Base-by-base conservation (phyloP, 768 basidiomycete species). In the Crepidotus variabilis region DNA sequence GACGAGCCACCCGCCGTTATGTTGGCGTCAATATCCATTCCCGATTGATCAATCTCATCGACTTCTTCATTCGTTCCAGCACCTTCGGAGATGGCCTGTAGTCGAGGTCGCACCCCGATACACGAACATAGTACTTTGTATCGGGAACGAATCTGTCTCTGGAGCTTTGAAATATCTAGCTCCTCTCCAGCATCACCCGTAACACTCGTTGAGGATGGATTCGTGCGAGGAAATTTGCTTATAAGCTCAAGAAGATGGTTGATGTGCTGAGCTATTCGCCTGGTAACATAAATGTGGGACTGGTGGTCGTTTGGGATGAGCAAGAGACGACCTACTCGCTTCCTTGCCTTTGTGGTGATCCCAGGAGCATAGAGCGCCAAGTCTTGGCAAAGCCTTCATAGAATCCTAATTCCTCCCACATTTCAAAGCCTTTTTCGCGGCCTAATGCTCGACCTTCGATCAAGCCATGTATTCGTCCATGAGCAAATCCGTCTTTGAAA, bases 371-470 rank as follows among this genome's bases (percentile, higher is more conserved):
- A 13, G 55, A 49, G 6, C 35, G 47, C 91, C 92, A 97, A 54
- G 85, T 81, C 54, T 64, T 59, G 2, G 92, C 92, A 62, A 89
- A 88, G 5, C 94, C 96, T 63, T 95, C 83, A 68, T 95, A 95
- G 64, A 87, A 98, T 1, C 92, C 94, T 11, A 99, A 80, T 69
- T 99, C 96, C 69, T 98, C 95, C 94, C 94, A 98, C 72, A 97
- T 86, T 71, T 96, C 94, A 69, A 87, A 98, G 0, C 90, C 92
- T 63, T 96, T 94, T 63, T 93, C 88, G 54, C 86, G 80, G 1
- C 94, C 96, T 16, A 98, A 78, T 0, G 89, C 88, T 13, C 94
- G 79, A 8, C 96, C 96, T 69, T 99, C 94, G 58, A 94, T 92
- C 22, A 91, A 71, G 1, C 96, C 94, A 63, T 96, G 94, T 6